Base-by-base conservation (phyloP, 257 asterid genomes). In the Przewalskia tangutica region DNA sequence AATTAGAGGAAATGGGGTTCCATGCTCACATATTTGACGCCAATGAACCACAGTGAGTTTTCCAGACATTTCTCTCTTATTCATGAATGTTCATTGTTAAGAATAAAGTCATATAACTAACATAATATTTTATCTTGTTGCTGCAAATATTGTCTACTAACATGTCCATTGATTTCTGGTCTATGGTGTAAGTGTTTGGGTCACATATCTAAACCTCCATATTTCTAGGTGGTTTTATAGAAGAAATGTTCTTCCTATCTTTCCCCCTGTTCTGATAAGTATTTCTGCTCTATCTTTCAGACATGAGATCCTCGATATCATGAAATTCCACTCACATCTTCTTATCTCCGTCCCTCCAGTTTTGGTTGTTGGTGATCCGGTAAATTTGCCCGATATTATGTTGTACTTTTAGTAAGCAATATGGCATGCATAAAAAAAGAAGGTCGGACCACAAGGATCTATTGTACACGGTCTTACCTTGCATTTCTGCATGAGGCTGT, bases 341-440 rank as follows among this genome's bases (percentile, higher is more conserved):
- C 90, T 95, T 62, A 83, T 94, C 60, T 93, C 98, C 23, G 76
- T 91, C 56, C 98, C 99, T 8, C 92, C 98, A 36, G 77, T 90
- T 40, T 76, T 73, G 27, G 93, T 92, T 70, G 60, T 82, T 81
- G 97, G 95, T 40, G 97, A 95, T 93, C 95, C 93, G 90, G 98
- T 92, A 91, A 78, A 78, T 84, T 75, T 64, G 1, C 60, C 23
- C 8, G 4, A 4, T 73, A 3, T 73, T 48, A 23, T 3, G 42
- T 42, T 73, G n/a, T 38, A 7, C 13, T 60, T 27, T 27, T 27
- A 27, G 32, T 48, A 50, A 73, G 60, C 79, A 73, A 23, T 73
- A 73, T 73, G 79, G 1, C 59, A 18, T 23, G 34, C 78, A 18
- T 44, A 44, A 27, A 27, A 27, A 27, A 27, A 27, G 32, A 27